phyloP scores from a whole-genome alignment of 2,329 filamentous ascomycete genomes.

The Pseudogymnoascus sp. region DNA sequence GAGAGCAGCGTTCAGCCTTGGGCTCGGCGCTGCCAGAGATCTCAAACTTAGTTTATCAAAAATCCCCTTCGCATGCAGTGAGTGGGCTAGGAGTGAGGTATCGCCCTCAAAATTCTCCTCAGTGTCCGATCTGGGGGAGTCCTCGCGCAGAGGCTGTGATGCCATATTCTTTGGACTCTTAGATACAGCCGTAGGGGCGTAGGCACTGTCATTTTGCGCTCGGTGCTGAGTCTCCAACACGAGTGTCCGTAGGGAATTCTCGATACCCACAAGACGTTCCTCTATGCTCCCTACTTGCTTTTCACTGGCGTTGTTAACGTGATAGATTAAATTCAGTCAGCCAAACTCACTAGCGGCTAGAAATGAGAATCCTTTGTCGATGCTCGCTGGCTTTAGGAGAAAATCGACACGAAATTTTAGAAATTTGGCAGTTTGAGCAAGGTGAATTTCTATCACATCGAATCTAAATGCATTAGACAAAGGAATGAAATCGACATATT shows the following conservation, averaged over 20 bases:
- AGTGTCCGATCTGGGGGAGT: not conserved
- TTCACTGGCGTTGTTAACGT: conserved; percentile 11
- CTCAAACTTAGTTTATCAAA: conserved; percentile 14
- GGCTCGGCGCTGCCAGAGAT: conserved; percentile 8
- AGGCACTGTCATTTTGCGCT: not conserved
- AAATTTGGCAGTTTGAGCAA: conserved; percentile 12
- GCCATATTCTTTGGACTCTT: not conserved
- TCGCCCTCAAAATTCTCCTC: conserved; percentile 13
- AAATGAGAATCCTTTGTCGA: conserved; percentile 16
- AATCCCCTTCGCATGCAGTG: conserved; percentile 15
- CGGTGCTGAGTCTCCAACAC: conserved; percentile 1
- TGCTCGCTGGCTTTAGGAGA: conserved; percentile 9
- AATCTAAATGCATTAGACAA: not conserved
- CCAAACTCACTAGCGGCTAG: conserved; percentile 15
- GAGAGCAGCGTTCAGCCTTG: conserved; percentile 8
- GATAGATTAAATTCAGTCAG: not conserved
- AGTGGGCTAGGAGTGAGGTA: conserved; percentile 15
- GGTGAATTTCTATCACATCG: conserved; percentile 13
- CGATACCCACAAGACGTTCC: conserved; percentile 14
- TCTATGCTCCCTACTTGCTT: conserved; percentile 16
- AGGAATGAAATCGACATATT: not conserved
- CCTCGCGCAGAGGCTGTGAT: not conserved
- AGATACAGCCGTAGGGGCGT: not conserved
- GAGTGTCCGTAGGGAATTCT: conserved; percentile 13
- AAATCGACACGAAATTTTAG: conserved; percentile 9